A percentile compares a stretch with the other conserved stretches of the same genome.
These are phyloP conservation scores for Verticillium nonalfalfae DNA, from an alignment of 2,329 filamentous ascomycete genomes.

Conservation along the genomic window DNA sequence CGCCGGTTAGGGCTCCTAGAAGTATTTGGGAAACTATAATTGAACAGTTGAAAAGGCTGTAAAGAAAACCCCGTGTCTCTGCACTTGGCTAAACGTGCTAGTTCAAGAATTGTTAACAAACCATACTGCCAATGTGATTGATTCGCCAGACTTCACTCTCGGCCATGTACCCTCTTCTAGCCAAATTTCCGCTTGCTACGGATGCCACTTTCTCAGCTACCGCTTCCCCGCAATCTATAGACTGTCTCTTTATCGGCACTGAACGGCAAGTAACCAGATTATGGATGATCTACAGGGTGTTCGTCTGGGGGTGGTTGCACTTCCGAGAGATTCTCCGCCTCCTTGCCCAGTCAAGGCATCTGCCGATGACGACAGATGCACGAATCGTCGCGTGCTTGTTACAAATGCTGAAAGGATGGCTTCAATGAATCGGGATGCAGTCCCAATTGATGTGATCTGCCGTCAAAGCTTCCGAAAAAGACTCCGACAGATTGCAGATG, in stretches of 20 bases:
- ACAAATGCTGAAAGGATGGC: background rate
- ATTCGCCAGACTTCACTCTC: background rate
- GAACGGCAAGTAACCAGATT: background rate
- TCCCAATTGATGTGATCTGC: background rate
- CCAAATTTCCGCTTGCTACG: too few relatives aligned
- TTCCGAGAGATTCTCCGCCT: conserved; percentile 10
- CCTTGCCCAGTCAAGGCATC: conserved; percentile 3
- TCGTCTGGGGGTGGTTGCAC: background rate
- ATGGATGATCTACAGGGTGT: background rate
- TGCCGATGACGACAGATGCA: conserved; percentile 9
- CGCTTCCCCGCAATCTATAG: background rate
- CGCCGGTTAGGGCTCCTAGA: too few relatives aligned
- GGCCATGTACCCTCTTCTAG: too few relatives aligned
- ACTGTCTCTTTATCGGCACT: background rate
- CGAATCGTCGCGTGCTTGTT: conserved; percentile 5
- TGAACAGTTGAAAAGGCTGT: too few relatives aligned
- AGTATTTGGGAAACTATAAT: too few relatives aligned
- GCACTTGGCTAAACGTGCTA: too few relatives aligned
- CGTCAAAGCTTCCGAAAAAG: background rate
- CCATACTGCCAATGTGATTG: too few relatives aligned
- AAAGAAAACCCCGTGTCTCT: too few relatives aligned
- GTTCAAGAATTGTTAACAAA: too few relatives aligned
- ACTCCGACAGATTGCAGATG: background rate
- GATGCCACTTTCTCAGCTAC: background rate
- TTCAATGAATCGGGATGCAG: background rate